Conservation (phyloP, 2,329 filamentous ascomycete genomes). For the Fusarium hainanense region DNA sequence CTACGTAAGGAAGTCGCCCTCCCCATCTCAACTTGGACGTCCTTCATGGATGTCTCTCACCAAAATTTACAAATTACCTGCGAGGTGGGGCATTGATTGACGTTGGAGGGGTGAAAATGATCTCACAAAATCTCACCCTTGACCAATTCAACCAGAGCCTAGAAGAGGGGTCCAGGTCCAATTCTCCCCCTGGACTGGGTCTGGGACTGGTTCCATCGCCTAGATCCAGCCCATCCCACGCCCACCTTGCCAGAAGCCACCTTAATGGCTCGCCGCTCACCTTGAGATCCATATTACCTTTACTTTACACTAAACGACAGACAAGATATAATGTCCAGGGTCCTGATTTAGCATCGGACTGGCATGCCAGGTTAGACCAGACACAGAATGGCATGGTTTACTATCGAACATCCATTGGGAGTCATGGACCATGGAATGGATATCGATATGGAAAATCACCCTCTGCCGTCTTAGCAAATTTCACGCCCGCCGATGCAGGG, state of each 20-base stretch:
- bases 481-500: conserved; percentile 37
- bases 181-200: conserved; percentile 7
- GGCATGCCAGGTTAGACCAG: neutral
- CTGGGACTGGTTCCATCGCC: conserved; percentile 23
- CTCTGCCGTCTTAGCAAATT: conserved; percentile 29
- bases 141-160: conserved; percentile 12
- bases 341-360: conserved; percentile 5
- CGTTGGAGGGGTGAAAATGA: conserved; percentile 35
- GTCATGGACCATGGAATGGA: neutral
- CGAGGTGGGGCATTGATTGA: conserved; percentile 40
- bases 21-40: conserved; percentile 23
- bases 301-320: conserved; percentile 11
- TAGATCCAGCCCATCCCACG: conserved; percentile 36
- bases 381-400: conserved; percentile 12
- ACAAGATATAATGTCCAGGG: conserved; percentile 5
- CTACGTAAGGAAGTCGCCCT: conserved; percentile 18
- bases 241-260: conserved; percentile 12
- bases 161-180: conserved; percentile 13
- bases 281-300: conserved; percentile 20
- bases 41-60: conserved; percentile 21
- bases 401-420: conserved; percentile 8
- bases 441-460: conserved; percentile 24
- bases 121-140: conserved; percentile 29
- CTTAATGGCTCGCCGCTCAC: conserved; percentile 25
- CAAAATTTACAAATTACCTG: conserved; percentile 15